These are phyloP conservation scores for Tarenaya hassleriana DNA, from an alignment of 345 rosid genomes.

Conservation along the genomic window DNA sequence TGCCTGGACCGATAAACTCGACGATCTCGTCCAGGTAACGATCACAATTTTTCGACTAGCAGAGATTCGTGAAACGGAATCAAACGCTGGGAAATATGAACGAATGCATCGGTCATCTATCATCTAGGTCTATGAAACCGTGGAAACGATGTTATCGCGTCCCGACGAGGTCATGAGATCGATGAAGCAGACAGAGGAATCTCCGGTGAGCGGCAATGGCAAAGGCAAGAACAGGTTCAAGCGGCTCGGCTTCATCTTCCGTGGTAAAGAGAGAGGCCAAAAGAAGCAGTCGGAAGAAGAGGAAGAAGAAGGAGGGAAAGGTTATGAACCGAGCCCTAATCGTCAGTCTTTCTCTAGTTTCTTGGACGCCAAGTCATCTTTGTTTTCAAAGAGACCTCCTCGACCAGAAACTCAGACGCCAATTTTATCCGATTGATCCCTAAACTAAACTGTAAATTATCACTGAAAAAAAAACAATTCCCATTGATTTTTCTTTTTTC, in stretches of 20 bases:
- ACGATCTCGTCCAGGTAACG: slow-evolving; percentile 78
- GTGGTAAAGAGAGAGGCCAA: slow-evolving; percentile 49
- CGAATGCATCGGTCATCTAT: slow-evolving; percentile 1
- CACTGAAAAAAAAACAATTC: neutral
- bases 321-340: slow-evolving; percentile 34
- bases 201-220: slow-evolving; percentile 24
- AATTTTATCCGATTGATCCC: slow-evolving; percentile 44
- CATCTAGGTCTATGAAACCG: slow-evolving; percentile 69
- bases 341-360: slow-evolving; percentile 67
- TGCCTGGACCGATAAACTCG: slow-evolving; percentile 54
- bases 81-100: slow-evolving; percentile 2
- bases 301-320: slow-evolving; percentile 36
- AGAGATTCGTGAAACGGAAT: neutral
- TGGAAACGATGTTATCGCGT: slow-evolving; percentile 61
- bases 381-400: slow-evolving; percentile 73
- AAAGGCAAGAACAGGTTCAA: slow-evolving; percentile 56
- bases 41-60: slow-evolving; percentile 7
- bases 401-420: slow-evolving; percentile 53
- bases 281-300: slow-evolving; percentile 35
- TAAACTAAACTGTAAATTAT: neutral
- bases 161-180: slow-evolving; percentile 66
- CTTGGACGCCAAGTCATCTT: slow-evolving; percentile 78
- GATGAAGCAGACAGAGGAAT: slow-evolving; percentile 42
- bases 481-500: neutral
- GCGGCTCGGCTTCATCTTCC: slow-evolving; percentile 63